Base-by-base conservation (phyloP, 495 filamentous ascomycete genomes). In the Letharia lupina region DNA sequence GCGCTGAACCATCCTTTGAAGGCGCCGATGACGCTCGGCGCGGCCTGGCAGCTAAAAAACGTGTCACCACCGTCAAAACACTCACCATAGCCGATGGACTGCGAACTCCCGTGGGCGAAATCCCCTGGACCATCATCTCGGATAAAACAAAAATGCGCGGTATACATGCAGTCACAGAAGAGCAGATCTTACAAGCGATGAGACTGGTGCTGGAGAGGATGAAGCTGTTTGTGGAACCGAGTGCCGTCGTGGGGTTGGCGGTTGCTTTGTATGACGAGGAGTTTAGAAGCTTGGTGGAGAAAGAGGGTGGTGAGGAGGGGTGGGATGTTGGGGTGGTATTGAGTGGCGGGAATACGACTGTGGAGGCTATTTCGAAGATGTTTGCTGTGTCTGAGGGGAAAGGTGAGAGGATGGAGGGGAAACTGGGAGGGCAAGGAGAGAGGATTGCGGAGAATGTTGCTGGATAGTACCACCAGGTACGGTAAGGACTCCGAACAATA, bases 161-260 rank as follows among this genome's bases (percentile, higher is more conserved):
- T 4, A 86, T 96, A 67, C 96, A 83, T 77, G 80, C 82, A 48
- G 94, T 93, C 0, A 86, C 79, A 11, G 94, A 98, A 74, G 86
- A 86, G 68, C 84, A 96, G 78, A 96, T 98, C 75, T 83, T 84
- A 76, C 75, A 76, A 13, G 89, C 93, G 5, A 79, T 98, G 84
- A 76, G 79, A 67, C 73, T 97, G 70, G 89, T 93, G 41, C 74
- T 93, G 72, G 93, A 98, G 81, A 77, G 93, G 65, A 86, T 96
- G 83, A 98, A 98, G 84, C 77, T 96, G 54, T 83, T 96, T 54
- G 84, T 97, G 35, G 94, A 98, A 79, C 94, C 94, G 59, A 93
- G 89, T 74, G 84, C 93, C 4, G 91, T 88, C 4, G 93, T 98
- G 31, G 86, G 87, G 18, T 75, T 98, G 69, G 94, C 94, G 7